These are phyloP conservation scores for Sugiyamaella boreocaroliniensis DNA, from an alignment of 805 yeast species.

Conservation along the genomic window DNA sequence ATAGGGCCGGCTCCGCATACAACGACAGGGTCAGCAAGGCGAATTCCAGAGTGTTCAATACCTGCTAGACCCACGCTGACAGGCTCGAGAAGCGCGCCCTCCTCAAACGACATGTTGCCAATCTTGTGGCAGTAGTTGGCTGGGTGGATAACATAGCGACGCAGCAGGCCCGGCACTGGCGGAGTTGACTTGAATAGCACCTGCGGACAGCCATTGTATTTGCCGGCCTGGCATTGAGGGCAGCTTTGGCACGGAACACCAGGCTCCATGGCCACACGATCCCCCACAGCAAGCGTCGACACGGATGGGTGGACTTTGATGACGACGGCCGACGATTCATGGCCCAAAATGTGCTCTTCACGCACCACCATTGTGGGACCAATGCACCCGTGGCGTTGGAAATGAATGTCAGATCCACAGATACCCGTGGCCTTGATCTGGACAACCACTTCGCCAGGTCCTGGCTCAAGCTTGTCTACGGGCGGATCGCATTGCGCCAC, in stretches of 20 bases:
- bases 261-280: slow-evolving; percentile 41
- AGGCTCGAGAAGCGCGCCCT: slow-evolving; percentile 53
- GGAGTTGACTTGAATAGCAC: slow-evolving; percentile 35
- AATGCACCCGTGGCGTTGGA: slow-evolving; percentile 58
- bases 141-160: slow-evolving; percentile 33
- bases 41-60: slow-evolving; percentile 41
- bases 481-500: slow-evolving; percentile 26
- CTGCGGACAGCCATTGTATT: slow-evolving; percentile 34
- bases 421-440: slow-evolving; percentile 63
- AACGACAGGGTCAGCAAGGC: slow-evolving; percentile 43
- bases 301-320: slow-evolving; percentile 46
- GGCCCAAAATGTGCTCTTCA: slow-evolving; percentile 56
- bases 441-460: slow-evolving; percentile 42
- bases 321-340: slow-evolving; percentile 50
- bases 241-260: slow-evolving; percentile 44
- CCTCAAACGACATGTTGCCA: slow-evolving; percentile 39
- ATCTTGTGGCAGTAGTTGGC: slow-evolving; percentile 34
- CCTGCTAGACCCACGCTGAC: slow-evolving; percentile 50
- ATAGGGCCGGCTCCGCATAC: slow-evolving; percentile 58
- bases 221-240: slow-evolving; percentile 31
- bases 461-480: slow-evolving; percentile 27
- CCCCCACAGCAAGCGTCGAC: slow-evolving; percentile 40
- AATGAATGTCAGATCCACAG: slow-evolving; percentile 70
- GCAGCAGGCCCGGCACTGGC: slow-evolving; percentile 32
- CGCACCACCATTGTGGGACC: slow-evolving; percentile 49